phyloP scores from a whole-genome alignment of 345 rosid species.

The Gossypium herbaceum region DNA sequence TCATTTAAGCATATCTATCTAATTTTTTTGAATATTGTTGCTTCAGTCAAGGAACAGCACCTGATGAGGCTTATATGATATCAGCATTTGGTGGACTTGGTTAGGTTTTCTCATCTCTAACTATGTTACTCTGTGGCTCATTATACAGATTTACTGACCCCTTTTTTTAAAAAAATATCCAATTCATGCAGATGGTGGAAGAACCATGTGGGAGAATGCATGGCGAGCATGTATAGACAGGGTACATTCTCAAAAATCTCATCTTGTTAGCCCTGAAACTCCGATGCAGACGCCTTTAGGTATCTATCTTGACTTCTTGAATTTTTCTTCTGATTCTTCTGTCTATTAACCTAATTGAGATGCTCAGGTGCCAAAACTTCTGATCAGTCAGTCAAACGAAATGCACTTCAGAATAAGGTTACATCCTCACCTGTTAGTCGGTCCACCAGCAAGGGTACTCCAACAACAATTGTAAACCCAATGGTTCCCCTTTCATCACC shows the following conservation, averaged over 20 bases:
- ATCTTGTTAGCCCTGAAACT: constrained; percentile 49
- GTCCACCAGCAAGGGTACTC: constrained; percentile 48
- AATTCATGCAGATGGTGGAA: constrained; percentile 61
- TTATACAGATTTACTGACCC: constrained; percentile 12
- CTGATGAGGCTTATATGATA: constrained; percentile 95
- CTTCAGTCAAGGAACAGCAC: constrained; percentile 81
- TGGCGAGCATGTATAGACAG: constrained; percentile 70
- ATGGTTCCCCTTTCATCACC: constrained; percentile 75
- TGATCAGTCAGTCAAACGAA: constrained; percentile 48
- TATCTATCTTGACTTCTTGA: constrained; percentile 21
- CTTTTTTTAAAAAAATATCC: neutral
- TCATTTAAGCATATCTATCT: constrained; percentile 2
- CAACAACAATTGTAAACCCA: constrained; percentile 44
- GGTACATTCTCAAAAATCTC: constrained; percentile 49
- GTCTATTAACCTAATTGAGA: constrained; percentile 5
- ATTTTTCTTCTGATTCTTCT: neutral
- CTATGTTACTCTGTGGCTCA: constrained; percentile 1
- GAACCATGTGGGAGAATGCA: constrained; percentile 71
- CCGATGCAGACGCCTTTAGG: constrained; percentile 73
- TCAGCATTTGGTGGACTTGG: constrained; percentile 97
- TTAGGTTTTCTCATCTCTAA: constrained; percentile 29
- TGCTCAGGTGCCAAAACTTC: constrained; percentile 39
- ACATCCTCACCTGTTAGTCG: constrained; percentile 48
- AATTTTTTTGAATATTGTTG: constrained; percentile 7
- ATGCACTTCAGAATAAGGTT: constrained; percentile 41